Percentiles rank a stretch among this genome's conserved stretches.
phyloP scores from a whole-genome alignment of 1,284 basidiomycete genomes.

The Xerocomus nothofagi region DNA sequence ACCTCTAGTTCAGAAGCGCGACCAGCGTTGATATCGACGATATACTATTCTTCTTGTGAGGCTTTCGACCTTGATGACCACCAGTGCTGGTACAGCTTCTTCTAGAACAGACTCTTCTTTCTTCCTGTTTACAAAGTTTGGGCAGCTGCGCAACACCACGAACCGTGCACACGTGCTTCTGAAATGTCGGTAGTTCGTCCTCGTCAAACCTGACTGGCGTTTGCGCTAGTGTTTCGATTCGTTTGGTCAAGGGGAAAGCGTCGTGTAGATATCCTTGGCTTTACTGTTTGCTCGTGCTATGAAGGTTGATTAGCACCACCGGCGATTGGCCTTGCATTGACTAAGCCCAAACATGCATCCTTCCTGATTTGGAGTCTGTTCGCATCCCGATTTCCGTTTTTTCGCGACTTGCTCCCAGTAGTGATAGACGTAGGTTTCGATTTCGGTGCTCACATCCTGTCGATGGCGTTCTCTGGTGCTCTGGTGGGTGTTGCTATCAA shows the following conservation, averaged over 20 bases:
- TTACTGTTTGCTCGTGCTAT: neutral
- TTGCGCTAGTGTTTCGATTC: neutral
- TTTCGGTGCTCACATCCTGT: neutral
- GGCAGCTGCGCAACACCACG: slow-evolving; percentile 64
- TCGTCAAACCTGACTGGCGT: slow-evolving; percentile 41
- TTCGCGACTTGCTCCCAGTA: neutral
- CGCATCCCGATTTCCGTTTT: slow-evolving; percentile 5
- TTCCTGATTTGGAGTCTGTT: neutral
- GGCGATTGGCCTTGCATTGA: neutral
- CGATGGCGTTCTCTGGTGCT: slow-evolving; percentile 90
- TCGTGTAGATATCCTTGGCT: neutral
- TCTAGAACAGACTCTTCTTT: slow-evolving; percentile 70
- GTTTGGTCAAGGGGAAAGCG: neutral
- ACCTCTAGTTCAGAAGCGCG: slow-evolving; percentile 53
- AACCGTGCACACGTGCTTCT: slow-evolving; percentile 66
- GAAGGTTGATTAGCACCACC: neutral
- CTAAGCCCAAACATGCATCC: neutral
- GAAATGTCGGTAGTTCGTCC: slow-evolving; percentile 56
- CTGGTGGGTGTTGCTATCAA: slow-evolving; percentile 56
- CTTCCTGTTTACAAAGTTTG: slow-evolving; percentile 50
- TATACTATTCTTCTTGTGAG: slow-evolving; percentile 66
- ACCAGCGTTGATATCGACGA: slow-evolving; percentile 53
- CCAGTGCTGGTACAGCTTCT: neutral
- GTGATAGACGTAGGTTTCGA: neutral
- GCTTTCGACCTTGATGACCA: slow-evolving; percentile 6